Evolutionary conservation across 441 rosid species (phyloP).

Genomic region (Daphne laureola): DNA sequence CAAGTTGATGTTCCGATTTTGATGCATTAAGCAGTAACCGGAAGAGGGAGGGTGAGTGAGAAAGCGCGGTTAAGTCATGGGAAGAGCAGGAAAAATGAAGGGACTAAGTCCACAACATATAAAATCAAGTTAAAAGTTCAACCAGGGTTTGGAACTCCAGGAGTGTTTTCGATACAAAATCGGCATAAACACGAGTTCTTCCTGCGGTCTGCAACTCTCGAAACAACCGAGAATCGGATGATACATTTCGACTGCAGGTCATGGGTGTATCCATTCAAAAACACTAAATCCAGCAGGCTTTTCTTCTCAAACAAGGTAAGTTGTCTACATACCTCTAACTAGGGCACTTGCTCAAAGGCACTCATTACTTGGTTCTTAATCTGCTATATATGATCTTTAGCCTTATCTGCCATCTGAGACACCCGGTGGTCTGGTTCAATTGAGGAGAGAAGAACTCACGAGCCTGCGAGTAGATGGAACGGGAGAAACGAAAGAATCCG

Average conservation of each 20-base stretch:
- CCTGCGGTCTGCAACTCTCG: constrained; percentile 41
- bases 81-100: constrained; percentile 29
- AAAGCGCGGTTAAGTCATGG: constrained; percentile 36
- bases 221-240: constrained; percentile 16
- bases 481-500: constrained; percentile 55
- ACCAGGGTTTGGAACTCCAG: constrained; percentile 46
- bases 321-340: not conserved
- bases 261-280: constrained; percentile 53
- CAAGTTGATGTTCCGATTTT: not conserved
- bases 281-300: constrained; percentile 29
- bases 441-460: constrained; percentile 44
- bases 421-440: constrained; percentile 33
- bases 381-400: constrained; percentile 17
- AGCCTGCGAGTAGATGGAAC: constrained; percentile 48
- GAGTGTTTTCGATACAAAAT: constrained; percentile 40
- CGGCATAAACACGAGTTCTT: constrained; percentile 44
- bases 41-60: constrained; percentile 47
- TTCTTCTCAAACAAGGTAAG: constrained; percentile 57
- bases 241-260: constrained; percentile 58
- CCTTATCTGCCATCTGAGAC: constrained; percentile 51
- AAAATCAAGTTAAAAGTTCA: constrained; percentile 30
- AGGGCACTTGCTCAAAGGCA: constrained; percentile 1
- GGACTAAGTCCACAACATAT: constrained; percentile 29
- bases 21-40: constrained; percentile 27
- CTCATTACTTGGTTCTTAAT: not conserved